Conservation (phyloP, 2,329 filamentous ascomycete genomes). For the Cladosporium sp. region DNA sequence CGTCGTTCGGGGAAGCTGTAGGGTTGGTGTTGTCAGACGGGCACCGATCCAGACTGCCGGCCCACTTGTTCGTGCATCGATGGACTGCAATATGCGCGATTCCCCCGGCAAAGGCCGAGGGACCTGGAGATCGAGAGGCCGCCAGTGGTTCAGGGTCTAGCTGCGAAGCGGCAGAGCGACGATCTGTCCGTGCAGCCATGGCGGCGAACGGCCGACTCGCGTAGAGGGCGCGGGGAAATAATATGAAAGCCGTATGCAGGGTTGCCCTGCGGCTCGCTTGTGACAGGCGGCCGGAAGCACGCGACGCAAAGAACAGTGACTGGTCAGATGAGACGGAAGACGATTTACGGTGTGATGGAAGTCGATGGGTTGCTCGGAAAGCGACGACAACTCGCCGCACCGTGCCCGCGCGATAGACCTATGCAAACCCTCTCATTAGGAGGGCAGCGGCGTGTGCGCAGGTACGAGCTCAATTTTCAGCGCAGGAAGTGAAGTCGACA, state of each 20-base stretch:
- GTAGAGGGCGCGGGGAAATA: not conserved
- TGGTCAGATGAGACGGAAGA: too few relatives aligned
- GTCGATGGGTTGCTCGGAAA: too few relatives aligned
- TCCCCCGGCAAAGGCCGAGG: not conserved
- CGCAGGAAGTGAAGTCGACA: too few relatives aligned
- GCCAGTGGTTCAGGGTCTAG: conserved; percentile 3
- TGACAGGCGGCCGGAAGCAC: not conserved
- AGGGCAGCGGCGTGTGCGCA: too few relatives aligned
- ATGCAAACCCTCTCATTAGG: too few relatives aligned
- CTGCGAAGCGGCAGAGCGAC: not conserved
- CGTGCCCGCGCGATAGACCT: too few relatives aligned
- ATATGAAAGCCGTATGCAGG: not conserved
- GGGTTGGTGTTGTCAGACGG: not conserved
- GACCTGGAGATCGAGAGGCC: conserved; percentile 1
- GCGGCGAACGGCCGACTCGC: not conserved
- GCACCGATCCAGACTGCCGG: not conserved
- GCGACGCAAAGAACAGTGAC: too few relatives aligned
- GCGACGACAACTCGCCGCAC: too few relatives aligned
- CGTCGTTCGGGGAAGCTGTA: not conserved
- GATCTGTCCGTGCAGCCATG: conserved; percentile 4
- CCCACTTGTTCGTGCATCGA: conserved; percentile 5
- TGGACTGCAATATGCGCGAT: conserved; percentile 1
- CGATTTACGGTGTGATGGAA: too few relatives aligned
- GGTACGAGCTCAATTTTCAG: too few relatives aligned
- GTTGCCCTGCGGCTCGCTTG: not conserved